Percentiles rank a stretch among this genome's conserved stretches.
These are phyloP conservation scores for Talaromyces wortmannii DNA, from an alignment of 495 filamentous ascomycete genomes.

Conservation along the genomic window DNA sequence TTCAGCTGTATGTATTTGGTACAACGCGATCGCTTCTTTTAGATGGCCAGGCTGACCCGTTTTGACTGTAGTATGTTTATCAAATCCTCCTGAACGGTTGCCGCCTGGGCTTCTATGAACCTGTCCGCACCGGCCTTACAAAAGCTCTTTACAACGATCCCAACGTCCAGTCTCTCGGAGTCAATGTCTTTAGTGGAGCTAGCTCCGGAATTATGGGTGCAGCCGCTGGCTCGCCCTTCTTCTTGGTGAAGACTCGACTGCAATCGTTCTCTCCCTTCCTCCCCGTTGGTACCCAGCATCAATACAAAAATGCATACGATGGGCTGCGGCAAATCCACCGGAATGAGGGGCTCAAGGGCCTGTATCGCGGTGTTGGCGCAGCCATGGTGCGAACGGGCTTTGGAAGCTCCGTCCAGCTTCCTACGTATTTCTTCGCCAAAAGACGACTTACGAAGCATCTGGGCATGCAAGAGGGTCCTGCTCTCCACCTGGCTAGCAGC, in stretches of 20 bases:
- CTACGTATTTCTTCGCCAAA: conserved; percentile 98
- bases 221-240: conserved; percentile 88
- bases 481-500: conserved; percentile 81
- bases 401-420: conserved; percentile 89
- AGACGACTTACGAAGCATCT: conserved; percentile 69
- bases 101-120: conserved; percentile 96
- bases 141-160: conserved; percentile 61
- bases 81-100: conserved; percentile 96
- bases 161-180: conserved; percentile 67
- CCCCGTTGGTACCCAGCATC: conserved; percentile 92
- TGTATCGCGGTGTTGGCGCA: conserved; percentile 85
- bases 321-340: conserved; percentile 72
- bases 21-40: neutral
- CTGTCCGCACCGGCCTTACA: conserved; percentile 66
- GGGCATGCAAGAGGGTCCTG: conserved; percentile 86
- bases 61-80: conserved; percentile 69
- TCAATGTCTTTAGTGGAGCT: conserved; percentile 92
- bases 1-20: conserved; percentile 55
- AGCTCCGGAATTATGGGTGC: conserved; percentile 84
- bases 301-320: conserved; percentile 79
- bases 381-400: conserved; percentile 98
- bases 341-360: conserved; percentile 68
- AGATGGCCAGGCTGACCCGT: neutral
- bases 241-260: conserved; percentile 94
- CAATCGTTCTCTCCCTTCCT: conserved; percentile 93